A percentile compares a stretch with the other conserved stretches of the same genome.
These are phyloP conservation scores for Quercus suber DNA, from an alignment of 306 rosid species.

Conservation along the genomic window DNA sequence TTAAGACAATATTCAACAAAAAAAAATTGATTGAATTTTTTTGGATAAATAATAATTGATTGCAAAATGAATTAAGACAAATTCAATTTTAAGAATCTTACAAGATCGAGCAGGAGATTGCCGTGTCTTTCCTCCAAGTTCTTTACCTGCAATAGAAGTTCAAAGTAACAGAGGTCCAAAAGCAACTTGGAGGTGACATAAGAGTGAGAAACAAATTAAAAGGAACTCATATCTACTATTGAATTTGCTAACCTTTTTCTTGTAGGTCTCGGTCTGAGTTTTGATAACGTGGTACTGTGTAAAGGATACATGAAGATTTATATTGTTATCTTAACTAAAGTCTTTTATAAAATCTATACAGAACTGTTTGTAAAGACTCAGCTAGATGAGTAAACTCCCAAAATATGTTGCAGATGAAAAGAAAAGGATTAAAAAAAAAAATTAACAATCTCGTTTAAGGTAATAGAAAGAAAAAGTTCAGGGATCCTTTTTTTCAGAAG, in stretches of 20 bases:
- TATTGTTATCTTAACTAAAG: neutral
- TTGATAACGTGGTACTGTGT: conserved; percentile 71
- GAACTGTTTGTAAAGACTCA: neutral
- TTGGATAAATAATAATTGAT: neutral
- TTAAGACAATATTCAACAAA: neutral
- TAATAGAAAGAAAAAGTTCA: neutral
- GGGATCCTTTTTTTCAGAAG: neutral
- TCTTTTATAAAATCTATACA: neutral
- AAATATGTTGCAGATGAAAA: neutral
- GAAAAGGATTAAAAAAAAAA: no score
- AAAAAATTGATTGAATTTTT: neutral
- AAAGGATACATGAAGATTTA: conserved; percentile 7
- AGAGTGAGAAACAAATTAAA: neutral
- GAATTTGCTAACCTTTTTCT: conserved; percentile 56
- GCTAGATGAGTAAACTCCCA: neutral
- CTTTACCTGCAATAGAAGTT: conserved; percentile 36
- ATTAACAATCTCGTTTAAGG: no score
- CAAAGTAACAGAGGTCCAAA: neutral
- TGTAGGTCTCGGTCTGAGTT: conserved; percentile 46
- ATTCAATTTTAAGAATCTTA: conserved; percentile 15
- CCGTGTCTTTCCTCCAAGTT: conserved; percentile 45
- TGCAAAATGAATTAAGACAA: neutral
- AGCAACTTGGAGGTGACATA: neutral
- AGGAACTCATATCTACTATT: neutral
- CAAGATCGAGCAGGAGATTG: conserved; percentile 45